Evolutionary conservation across 2,329 filamentous ascomycete genomes (phyloP).

Genomic region (Dothistroma pini): DNA sequence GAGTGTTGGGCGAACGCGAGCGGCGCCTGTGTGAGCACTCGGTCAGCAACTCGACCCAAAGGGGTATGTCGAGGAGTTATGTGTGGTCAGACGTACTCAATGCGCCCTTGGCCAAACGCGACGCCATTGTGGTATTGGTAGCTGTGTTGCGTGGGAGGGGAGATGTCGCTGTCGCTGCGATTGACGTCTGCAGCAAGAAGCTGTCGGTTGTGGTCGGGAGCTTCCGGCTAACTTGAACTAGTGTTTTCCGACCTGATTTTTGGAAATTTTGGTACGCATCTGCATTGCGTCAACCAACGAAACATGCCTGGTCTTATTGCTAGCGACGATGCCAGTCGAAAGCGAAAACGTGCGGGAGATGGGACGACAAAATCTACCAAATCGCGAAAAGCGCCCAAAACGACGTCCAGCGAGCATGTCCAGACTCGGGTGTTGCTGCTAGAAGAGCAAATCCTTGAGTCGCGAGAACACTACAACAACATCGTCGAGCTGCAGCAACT

Average conservation of each 20-base stretch:
- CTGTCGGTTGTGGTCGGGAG: slow-evolving; percentile 1
- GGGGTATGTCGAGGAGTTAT: not conserved
- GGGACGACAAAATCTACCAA: slow-evolving; percentile 29
- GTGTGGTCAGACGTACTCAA: slow-evolving; percentile 64
- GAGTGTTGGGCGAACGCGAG: slow-evolving; percentile 68
- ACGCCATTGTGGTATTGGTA: slow-evolving; percentile 74
- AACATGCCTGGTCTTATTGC: slow-evolving; percentile 37
- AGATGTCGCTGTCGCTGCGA: slow-evolving; percentile 11
- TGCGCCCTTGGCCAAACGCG: slow-evolving; percentile 92
- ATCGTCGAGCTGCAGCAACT: slow-evolving; percentile 66
- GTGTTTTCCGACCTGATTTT: not conserved
- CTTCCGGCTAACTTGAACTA: not conserved
- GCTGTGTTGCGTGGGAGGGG: slow-evolving; percentile 42
- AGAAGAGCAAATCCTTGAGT: slow-evolving; percentile 78
- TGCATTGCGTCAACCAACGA: not conserved
- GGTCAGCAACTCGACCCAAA: slow-evolving; percentile 25
- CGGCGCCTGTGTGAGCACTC: slow-evolving; percentile 61
- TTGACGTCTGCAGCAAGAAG: not conserved
- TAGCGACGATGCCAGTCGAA: slow-evolving; percentile 35
- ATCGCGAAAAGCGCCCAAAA: slow-evolving; percentile 38
- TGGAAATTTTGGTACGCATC: not conserved
- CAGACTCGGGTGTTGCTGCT: slow-evolving; percentile 68
- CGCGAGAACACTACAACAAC: slow-evolving; percentile 88
- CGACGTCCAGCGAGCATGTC: slow-evolving; percentile 31
- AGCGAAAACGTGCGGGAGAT: slow-evolving; percentile 41